Base-by-base conservation (phyloP, 768 basidiomycete genomes). In the Suillus bovinus region DNA sequence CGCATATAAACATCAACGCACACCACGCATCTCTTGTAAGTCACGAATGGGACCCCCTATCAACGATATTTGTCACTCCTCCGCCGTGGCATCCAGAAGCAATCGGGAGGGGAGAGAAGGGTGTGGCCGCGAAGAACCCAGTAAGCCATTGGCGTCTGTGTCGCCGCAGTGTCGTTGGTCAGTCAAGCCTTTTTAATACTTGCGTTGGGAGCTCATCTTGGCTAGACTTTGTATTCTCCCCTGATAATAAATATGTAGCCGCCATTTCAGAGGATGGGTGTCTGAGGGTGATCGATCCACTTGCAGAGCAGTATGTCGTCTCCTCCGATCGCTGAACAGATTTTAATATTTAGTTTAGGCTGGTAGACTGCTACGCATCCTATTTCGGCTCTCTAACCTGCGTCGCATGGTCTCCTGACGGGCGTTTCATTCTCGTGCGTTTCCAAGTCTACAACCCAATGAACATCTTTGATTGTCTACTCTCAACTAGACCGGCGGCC, bases 361-460 rank as follows among this genome's bases (percentile, higher is more conserved):
- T 99, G n/a, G 84, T 94, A 22, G 94, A 99, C 72, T 93, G 91
- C 64, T 98, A 93, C 70, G 88, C 93, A 1, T 94, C 94, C 4
- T 99, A 99, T 74, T 99, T 99, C 70, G 96, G 96, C 17, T 83
- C 93, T 2, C 72, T 99, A 39, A 95, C 89, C 4, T 93, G 90
- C 66, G 88, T 98, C 2, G 87, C 93, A 0, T 99, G 96, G 95
- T 96, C 94, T 3, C 95, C 95, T 0, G 96, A 99, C 72, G 93
- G 94, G 14, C 86, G 96, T 22, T 98, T 96, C 71, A 89, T 99
- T 53, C 76, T 97, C 63, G 94, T 91, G 72, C 20, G 57, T 50
- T 53, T 29, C 68, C 60, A 24, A 13, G 44, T 4, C 58, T 24
- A 53, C 27, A n/a, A 49, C 17, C 8, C 47, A 52, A 16, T 47